phyloP scores from a whole-genome alignment of 2,329 filamentous ascomycete genomes.

The Pseudogymnoascus sp. region DNA sequence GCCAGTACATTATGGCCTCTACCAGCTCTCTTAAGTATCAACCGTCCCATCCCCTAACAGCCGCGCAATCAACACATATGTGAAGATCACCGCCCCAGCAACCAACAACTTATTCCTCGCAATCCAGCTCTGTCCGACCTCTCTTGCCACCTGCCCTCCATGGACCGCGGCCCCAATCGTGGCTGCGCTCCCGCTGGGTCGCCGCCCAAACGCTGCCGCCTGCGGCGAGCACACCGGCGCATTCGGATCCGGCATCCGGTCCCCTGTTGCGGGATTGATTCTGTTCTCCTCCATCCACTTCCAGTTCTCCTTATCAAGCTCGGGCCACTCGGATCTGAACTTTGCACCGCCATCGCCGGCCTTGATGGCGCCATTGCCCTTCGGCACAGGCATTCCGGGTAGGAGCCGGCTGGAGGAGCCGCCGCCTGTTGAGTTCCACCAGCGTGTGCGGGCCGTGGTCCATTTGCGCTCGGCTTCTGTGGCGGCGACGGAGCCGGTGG shows the following conservation, averaged over 20 bases:
- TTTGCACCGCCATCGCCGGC: conserved; percentile 87
- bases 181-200: conserved; percentile 47
- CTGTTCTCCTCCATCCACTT: conserved; percentile 80
- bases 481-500: conserved; percentile 78
- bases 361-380: conserved; percentile 72
- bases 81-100: conserved; percentile 60
- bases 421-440: conserved; percentile 96
- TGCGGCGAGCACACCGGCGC: conserved; percentile 48
- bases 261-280: conserved; percentile 71
- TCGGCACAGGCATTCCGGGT: conserved; percentile 43
- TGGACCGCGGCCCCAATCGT: conserved; percentile 63
- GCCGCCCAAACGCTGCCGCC: conserved; percentile 56
- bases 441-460: conserved; percentile 69
- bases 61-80: conserved; percentile 76
- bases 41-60: conserved; percentile 41
- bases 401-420: conserved; percentile 56
- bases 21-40: background rate
- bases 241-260: conserved; percentile 46
- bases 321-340: conserved; percentile 83
- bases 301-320: conserved; percentile 83
- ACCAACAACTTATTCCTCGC: conserved; percentile 71
- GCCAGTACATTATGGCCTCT: background rate
- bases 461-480: conserved; percentile 69
- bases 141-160: conserved; percentile 63
- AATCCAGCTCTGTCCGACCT: conserved; percentile 77